These are phyloP conservation scores for Leonotis leonurus DNA, from an alignment of 257 asterid species.

Conservation along the genomic window DNA sequence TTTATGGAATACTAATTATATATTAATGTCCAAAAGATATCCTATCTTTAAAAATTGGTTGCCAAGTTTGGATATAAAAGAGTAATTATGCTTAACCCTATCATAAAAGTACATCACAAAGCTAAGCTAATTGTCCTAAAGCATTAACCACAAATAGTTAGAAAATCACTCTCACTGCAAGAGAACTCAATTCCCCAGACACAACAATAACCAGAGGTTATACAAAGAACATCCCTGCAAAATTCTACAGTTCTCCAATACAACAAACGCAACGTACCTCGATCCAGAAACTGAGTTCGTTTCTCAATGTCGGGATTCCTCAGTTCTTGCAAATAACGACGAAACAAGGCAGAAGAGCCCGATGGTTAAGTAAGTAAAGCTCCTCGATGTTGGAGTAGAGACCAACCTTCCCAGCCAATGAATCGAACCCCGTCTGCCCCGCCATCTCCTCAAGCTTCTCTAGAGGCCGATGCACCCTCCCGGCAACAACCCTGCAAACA, in stretches of 20 bases:
- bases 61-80: not conserved
- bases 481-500: slow-evolving; percentile 86
- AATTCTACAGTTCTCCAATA: not conserved
- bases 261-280: not conserved
- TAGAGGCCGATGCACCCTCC: slow-evolving; percentile 81
- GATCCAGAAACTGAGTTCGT: not conserved
- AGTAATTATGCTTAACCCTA: too few species aligned
- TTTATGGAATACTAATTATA: too few species aligned
- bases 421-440: slow-evolving; percentile 65
- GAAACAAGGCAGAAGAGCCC: slow-evolving; percentile 82
- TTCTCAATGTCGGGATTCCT: not conserved
- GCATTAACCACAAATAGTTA: not conserved
- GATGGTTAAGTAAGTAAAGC: slow-evolving; percentile 72
- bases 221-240: not conserved
- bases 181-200: not conserved
- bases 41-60: too few species aligned
- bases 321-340: slow-evolving; percentile 69
- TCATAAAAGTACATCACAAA: not conserved
- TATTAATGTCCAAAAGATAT: too few species aligned
- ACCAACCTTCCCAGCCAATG: slow-evolving; percentile 88
- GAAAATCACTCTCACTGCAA: not conserved
- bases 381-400: slow-evolving; percentile 77
- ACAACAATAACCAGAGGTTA: not conserved
- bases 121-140: not conserved
- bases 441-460: slow-evolving; percentile 64